Evolutionary conservation across 116 monocot species (phyloP).

Genomic region (Papilionanthe hybrid): DNA sequence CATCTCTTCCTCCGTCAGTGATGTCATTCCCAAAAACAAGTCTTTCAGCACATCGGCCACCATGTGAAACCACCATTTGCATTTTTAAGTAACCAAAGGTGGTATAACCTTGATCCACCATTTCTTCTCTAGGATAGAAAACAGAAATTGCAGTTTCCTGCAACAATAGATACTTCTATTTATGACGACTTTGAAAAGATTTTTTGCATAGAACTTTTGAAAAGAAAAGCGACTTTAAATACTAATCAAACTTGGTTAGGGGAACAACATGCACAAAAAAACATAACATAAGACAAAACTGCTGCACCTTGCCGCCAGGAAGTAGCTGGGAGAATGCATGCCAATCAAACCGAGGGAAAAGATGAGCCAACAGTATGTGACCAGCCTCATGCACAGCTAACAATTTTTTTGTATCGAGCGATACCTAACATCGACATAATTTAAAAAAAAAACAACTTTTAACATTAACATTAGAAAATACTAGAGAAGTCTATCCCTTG

Average conservation of each 20-base stretch:
- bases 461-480: neutral
- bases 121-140: slow-evolving; percentile 79
- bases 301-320: slow-evolving; percentile 84
- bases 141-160: slow-evolving; percentile 89
- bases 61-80: slow-evolving; percentile 96
- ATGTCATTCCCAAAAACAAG: slow-evolving; percentile 75
- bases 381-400: slow-evolving; percentile 92
- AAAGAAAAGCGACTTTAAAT: neutral
- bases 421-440: slow-evolving; percentile 37
- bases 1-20: slow-evolving; percentile 82
- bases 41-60: slow-evolving; percentile 81
- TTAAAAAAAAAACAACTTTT: slow-evolving; percentile 2
- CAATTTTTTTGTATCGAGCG: slow-evolving; percentile 58
- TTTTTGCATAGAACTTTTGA: neutral
- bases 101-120: slow-evolving; percentile 80
- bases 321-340: slow-evolving; percentile 95
- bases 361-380: slow-evolving; percentile 77
- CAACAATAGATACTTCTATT: neutral
- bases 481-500: neutral
- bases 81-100: slow-evolving; percentile 91
- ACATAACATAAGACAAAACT: neutral
- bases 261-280: neutral
- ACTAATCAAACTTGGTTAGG: neutral
- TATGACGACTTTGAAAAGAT: neutral
- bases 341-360: slow-evolving; percentile 84